Base-by-base conservation (phyloP, 192 early-diverging fungal species). In the Dimargaris verticillata region DNA sequence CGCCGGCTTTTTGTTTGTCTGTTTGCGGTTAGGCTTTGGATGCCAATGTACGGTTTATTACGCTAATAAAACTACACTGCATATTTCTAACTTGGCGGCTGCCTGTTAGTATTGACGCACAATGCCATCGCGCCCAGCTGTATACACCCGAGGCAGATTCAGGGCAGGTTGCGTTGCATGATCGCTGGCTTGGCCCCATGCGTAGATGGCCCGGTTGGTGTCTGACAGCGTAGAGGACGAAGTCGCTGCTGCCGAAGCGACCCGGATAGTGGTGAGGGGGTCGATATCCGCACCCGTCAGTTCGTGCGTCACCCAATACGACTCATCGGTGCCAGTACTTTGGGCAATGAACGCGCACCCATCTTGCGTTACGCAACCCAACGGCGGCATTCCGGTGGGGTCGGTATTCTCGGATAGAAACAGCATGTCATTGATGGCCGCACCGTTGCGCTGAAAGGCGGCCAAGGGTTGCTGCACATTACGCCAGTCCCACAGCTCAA, bases 221-320 rank as follows among this genome's bases (percentile, higher is more conserved):
- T 38, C 33, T 7, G 33, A 5, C 26, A 51, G 14, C 49, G 49
- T 25, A 10, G 26, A n/a, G 49, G 49, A 18, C 10, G 49, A 51
- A 51, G 49, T 11, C 20, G 49, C 11, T 0, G 43, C n/a, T 44
- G 12, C 41, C 1, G 57, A 9, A 3, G 42, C 17, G n/a, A 59
- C 38, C n/a, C 57, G 33, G 15, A 59, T 25, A 41, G 41, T 44
- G 25, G 10, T 42, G 41, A 59, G 38, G 0, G 57, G 57, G 43
- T 59, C 57, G 18, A 59, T 59, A 43, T 59, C 57, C 33, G 57
- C 20, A 20, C 57, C 57, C 2, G 57, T 59, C 38, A 59, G 57
- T 43, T 59, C 57, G 38, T 59, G 57, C 17, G 57, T 59, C 53
- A 55, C 53, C 18, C 18, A 26, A 18, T 10, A 10, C 18, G 49